phyloP scores from a whole-genome alignment of 2,329 filamentous ascomycete species.

The Fusarium sororula region DNA sequence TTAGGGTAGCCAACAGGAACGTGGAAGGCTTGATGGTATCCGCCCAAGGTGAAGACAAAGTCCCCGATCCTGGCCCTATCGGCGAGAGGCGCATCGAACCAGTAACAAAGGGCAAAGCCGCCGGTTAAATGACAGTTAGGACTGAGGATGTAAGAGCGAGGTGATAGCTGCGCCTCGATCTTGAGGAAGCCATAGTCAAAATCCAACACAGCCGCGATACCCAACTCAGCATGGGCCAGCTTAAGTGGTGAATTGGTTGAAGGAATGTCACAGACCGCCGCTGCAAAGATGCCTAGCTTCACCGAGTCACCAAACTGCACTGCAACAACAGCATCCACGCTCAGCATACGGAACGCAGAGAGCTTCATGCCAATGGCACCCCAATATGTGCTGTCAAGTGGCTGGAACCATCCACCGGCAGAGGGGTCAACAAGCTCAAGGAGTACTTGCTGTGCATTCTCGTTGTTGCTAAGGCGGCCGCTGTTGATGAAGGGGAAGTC shows the following conservation, averaged over 20 bases:
- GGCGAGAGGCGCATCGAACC: slow-evolving; percentile 45
- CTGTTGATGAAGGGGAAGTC: slow-evolving; percentile 33
- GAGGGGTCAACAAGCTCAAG: not conserved
- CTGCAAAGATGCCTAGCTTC: slow-evolving; percentile 48
- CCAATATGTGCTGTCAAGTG: slow-evolving; percentile 47
- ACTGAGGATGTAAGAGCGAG: slow-evolving; percentile 51
- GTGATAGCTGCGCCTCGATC: slow-evolving; percentile 52
- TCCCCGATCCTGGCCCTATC: slow-evolving; percentile 45
- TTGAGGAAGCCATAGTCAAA: slow-evolving; percentile 48
- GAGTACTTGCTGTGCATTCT: not conserved
- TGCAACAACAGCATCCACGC: slow-evolving; percentile 48
- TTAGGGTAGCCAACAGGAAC: slow-evolving; percentile 49
- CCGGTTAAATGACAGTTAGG: slow-evolving; percentile 53
- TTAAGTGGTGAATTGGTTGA: slow-evolving; percentile 14
- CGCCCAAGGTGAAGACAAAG: slow-evolving; percentile 57
- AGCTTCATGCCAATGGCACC: slow-evolving; percentile 50
- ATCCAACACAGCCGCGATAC: slow-evolving; percentile 48
- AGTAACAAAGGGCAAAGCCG: slow-evolving; percentile 53
- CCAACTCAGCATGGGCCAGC: slow-evolving; percentile 51
- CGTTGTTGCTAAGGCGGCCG: not conserved
- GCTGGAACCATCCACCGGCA: slow-evolving; percentile 44
- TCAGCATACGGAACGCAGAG: slow-evolving; percentile 51
- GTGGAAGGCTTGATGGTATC: slow-evolving; percentile 53
- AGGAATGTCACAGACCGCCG: slow-evolving; percentile 45
- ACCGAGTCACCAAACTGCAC: slow-evolving; percentile 45